Percentiles rank a stretch among this genome's conserved stretches.
Conservation (phyloP, 2,329 filamentous ascomycete species). For the Penicillium concentricum region DNA sequence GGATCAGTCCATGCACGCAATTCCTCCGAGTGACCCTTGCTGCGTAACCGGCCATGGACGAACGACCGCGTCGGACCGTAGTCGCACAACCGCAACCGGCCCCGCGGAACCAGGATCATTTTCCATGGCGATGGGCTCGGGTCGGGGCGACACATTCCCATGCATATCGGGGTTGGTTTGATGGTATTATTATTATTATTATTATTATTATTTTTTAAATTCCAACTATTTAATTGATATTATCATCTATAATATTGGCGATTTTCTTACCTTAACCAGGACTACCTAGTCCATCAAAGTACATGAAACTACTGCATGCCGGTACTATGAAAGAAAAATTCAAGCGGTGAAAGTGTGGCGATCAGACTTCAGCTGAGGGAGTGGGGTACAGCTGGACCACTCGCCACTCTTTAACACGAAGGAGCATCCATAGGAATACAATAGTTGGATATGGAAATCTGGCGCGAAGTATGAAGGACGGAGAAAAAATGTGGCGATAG, state of each 20-base stretch:
- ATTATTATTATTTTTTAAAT: neutral
- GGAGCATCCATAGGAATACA: constrained; percentile 9
- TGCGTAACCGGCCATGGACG: constrained; percentile 13
- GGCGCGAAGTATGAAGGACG: neutral
- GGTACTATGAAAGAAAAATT: constrained; percentile 8
- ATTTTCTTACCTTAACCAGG: neutral
- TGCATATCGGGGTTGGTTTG: neutral
- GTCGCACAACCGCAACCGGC: constrained; percentile 32
- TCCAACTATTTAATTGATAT: neutral
- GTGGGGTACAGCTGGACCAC: constrained; percentile 20
- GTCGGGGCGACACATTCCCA: constrained; percentile 20
- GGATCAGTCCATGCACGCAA: constrained; percentile 14
- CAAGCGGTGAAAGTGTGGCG: constrained; percentile 26
- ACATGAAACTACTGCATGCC: constrained; percentile 26
- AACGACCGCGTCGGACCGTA: constrained; percentile 36
- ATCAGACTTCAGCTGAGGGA: constrained; percentile 29
- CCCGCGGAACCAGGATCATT: constrained; percentile 26
- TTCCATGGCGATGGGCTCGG: constrained; percentile 28
- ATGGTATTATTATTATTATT: neutral
- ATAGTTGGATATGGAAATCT: neutral
- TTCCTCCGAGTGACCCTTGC: constrained; percentile 12
- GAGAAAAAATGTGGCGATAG: constrained; percentile 13
- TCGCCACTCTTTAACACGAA: constrained; percentile 19
- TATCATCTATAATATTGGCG: neutral
- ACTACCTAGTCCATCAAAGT: constrained; percentile 19